Conservation (phyloP, 805 yeast genomes). For the Wickerhamomyces chaumierensis region DNA sequence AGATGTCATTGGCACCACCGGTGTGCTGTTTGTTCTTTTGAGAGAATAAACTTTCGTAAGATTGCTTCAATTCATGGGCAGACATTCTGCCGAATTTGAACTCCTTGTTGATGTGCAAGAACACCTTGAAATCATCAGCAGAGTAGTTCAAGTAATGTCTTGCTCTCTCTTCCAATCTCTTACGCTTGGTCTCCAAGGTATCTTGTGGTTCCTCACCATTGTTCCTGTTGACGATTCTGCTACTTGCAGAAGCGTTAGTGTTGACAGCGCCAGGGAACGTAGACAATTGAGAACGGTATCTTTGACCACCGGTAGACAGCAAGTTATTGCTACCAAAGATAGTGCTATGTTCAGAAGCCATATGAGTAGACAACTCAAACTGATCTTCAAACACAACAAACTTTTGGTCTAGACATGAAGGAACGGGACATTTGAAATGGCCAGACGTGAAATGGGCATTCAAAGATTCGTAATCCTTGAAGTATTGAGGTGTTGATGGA, state of each 20-base stretch:
- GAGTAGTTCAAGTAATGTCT: slow-evolving; percentile 62
- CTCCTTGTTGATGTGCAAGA: slow-evolving; percentile 34
- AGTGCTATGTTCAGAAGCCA: slow-evolving; percentile 69
- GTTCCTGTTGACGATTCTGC: slow-evolving; percentile 10
- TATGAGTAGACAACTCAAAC: slow-evolving; percentile 78
- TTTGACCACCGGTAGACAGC: slow-evolving; percentile 8
- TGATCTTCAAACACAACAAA: slow-evolving; percentile 89
- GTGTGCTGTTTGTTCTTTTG: slow-evolving; percentile 9
- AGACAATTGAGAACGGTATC: slow-evolving; percentile 48
- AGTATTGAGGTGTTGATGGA: slow-evolving; percentile 58
- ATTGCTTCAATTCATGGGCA: slow-evolving; percentile 34
- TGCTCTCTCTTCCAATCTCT: slow-evolving; percentile 76
- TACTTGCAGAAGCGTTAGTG: slow-evolving; percentile 3
- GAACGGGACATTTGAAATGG: slow-evolving; percentile 73
- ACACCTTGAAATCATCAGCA: slow-evolving; percentile 32
- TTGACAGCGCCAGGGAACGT: slow-evolving; percentile 31
- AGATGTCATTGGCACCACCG: slow-evolving; percentile 33
- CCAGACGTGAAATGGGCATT: slow-evolving; percentile 61
- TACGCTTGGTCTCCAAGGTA: slow-evolving; percentile 32
- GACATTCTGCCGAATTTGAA: slow-evolving; percentile 35
- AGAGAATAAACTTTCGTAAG: slow-evolving; percentile 38
- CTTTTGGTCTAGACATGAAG: slow-evolving; percentile 72
- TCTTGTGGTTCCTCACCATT: slow-evolving; percentile 22
- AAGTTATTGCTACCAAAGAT: slow-evolving; percentile 32
- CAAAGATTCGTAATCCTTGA: slow-evolving; percentile 62